Conservation (phyloP, 1,139 yeast species). For the Saccharomyces hybrid region DNA sequence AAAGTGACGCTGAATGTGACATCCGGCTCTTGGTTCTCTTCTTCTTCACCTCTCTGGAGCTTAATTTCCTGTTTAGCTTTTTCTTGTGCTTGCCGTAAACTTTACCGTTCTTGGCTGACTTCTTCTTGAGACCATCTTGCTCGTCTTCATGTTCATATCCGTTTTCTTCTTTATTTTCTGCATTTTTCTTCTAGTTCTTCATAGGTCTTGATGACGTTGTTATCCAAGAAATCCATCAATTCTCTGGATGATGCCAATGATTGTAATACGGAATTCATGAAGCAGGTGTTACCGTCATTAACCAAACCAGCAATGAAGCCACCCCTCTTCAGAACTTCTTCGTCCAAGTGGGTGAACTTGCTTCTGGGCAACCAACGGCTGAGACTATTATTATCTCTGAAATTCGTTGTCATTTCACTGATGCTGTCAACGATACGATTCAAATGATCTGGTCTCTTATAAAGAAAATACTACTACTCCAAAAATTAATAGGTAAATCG, state of each 20-base stretch:
- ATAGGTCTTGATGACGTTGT: constrained; percentile 35
- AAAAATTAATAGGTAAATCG: background rate
- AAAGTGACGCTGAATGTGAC: constrained; percentile 49
- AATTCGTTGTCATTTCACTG: constrained; percentile 5
- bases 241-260: constrained; percentile 69
- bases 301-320: constrained; percentile 77
- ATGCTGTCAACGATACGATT: background rate
- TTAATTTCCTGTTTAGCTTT: constrained; percentile 10
- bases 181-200: constrained; percentile 31
- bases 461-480: background rate
- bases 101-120: constrained; percentile 6
- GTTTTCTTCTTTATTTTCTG: constrained; percentile 18
- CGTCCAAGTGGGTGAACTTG: constrained; percentile 17
- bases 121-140: constrained; percentile 5
- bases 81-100: constrained; percentile 20
- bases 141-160: constrained; percentile 3
- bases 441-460: background rate
- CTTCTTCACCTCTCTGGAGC: constrained; percentile 13
- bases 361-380: constrained; percentile 22
- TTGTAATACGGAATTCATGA: constrained; percentile 86
- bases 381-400: constrained; percentile 12
- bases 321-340: constrained; percentile 36
- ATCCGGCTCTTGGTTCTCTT: constrained; percentile 24
- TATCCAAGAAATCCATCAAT: constrained; percentile 52
- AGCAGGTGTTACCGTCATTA: constrained; percentile 89